Conservation (phyloP, 2,329 filamentous ascomycete species). For the Claviceps capensis region DNA sequence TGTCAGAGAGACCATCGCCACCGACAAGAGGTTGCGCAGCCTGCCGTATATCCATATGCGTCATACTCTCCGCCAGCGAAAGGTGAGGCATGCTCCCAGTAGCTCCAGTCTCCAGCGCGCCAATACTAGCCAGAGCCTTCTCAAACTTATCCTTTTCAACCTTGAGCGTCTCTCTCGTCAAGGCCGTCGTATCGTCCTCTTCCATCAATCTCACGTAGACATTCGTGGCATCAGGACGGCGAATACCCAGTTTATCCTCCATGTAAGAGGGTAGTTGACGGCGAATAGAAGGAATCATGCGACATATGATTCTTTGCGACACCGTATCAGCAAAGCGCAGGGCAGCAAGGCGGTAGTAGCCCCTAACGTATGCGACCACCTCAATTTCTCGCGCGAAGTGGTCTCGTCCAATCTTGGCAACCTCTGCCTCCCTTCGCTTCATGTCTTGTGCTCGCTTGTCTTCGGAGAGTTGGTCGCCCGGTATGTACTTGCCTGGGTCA, state of each 20-base stretch:
- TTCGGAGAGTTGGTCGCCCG: constrained; percentile 23
- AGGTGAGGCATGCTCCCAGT: constrained; percentile 5
- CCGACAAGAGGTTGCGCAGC: not conserved
- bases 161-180: constrained; percentile 26
- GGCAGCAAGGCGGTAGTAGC: constrained; percentile 56
- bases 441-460: constrained; percentile 33
- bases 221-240: constrained; percentile 13
- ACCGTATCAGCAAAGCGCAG: constrained; percentile 48
- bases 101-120: constrained; percentile 24
- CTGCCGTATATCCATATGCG: constrained; percentile 8
- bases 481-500: constrained; percentile 5
- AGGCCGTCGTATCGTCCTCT: constrained; percentile 31
- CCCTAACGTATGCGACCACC: constrained; percentile 48
- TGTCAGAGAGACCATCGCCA: not conserved
- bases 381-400: constrained; percentile 45
- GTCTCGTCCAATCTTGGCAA: constrained; percentile 39
- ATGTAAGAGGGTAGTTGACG: constrained; percentile 27
- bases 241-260: constrained; percentile 29
- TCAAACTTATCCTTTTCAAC: constrained; percentile 31
- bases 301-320: constrained; percentile 32
- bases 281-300: constrained; percentile 32
- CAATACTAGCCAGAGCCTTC: constrained; percentile 32
- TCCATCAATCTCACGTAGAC: constrained; percentile 33
- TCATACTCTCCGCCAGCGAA: constrained; percentile 8
- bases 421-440: constrained; percentile 26